These are phyloP conservation scores for Thielaviopsis punctulata DNA, from an alignment of 2,329 filamentous ascomycete genomes.

Conservation along the genomic window DNA sequence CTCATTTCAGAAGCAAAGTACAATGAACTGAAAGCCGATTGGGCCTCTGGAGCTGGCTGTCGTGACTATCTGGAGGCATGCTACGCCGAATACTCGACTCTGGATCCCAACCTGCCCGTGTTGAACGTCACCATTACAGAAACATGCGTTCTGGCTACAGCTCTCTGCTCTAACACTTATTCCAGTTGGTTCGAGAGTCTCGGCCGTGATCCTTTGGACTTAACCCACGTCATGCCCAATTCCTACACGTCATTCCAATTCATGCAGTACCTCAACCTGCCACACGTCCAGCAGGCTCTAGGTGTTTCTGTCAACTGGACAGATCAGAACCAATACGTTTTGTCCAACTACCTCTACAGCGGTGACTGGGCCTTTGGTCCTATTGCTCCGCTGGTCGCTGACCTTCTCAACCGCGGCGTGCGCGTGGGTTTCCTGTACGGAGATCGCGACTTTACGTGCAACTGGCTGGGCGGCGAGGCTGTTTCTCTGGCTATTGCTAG, in stretches of 20 bases:
- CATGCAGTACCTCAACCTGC: slow-evolving; percentile 45
- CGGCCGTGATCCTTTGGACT: slow-evolving; percentile 42
- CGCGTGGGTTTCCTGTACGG: slow-evolving; percentile 57
- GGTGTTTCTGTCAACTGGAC: slow-evolving; percentile 44
- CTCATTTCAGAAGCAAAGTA: slow-evolving; percentile 32
- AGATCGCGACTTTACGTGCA: slow-evolving; percentile 46
- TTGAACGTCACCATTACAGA: slow-evolving; percentile 16
- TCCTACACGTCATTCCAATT: slow-evolving; percentile 48
- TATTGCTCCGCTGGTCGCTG: slow-evolving; percentile 29
- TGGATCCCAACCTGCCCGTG: slow-evolving; percentile 27
- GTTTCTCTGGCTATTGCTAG: slow-evolving; percentile 46
- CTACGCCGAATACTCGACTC: slow-evolving; percentile 15
- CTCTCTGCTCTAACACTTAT: background rate
- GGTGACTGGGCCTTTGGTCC: slow-evolving; percentile 8
- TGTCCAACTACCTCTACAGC: slow-evolving; percentile 30
- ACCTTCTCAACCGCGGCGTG: slow-evolving; percentile 43
- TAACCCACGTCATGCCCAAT: slow-evolving; percentile 36
- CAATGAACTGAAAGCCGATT: background rate
- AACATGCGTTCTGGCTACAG: background rate
- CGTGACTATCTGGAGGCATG: background rate
- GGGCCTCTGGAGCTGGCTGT: background rate
- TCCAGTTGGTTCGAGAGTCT: slow-evolving; percentile 34
- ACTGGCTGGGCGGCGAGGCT: slow-evolving; percentile 59
- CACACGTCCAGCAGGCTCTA: slow-evolving; percentile 37
- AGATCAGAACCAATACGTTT: slow-evolving; percentile 45